Conservation (phyloP, 192 early-diverging fungal genomes). For the Spinellus fusiger region DNA sequence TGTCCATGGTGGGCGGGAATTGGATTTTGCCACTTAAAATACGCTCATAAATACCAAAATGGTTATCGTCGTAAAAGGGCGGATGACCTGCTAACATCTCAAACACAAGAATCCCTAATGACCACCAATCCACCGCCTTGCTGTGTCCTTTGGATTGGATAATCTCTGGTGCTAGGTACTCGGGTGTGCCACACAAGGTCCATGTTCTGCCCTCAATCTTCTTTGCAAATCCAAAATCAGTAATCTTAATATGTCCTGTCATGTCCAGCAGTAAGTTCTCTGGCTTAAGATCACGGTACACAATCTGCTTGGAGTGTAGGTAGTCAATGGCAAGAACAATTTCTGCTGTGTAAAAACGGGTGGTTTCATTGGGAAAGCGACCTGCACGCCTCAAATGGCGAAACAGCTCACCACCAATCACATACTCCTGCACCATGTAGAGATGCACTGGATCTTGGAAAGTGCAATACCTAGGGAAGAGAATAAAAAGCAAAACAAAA, state of each 20-base stretch:
- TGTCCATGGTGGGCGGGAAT: conserved; percentile 64
- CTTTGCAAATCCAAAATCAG: conserved; percentile 91
- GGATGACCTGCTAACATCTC: conserved; percentile 84
- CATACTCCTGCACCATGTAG: conserved; percentile 87
- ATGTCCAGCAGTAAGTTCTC: conserved; percentile 67
- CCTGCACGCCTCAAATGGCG: conserved; percentile 80
- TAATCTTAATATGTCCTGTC: conserved; percentile 78
- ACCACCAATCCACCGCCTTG: conserved; percentile 91
- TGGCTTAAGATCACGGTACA: conserved; percentile 86
- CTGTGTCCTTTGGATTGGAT: conserved; percentile 83
- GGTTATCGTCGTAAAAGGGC: conserved; percentile 77
- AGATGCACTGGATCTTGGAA: conserved; percentile 79
- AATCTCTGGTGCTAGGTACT: conserved; percentile 84
- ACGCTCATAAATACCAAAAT: conserved; percentile 82
- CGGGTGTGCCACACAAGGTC: conserved; percentile 85
- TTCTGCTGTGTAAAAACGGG: conserved; percentile 83
- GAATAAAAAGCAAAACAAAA: background rate
- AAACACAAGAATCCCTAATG: conserved; percentile 80
- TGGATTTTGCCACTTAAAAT: conserved; percentile 64
- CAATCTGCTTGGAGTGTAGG: conserved; percentile 74
- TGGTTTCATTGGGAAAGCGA: conserved; percentile 76
- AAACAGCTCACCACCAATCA: conserved; percentile 83
- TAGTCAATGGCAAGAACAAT: conserved; percentile 82
- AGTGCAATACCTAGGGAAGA: conserved; percentile 65
- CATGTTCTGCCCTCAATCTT: conserved; percentile 58